Evolutionary conservation across 306 rosid genomes (phyloP).

Genomic region (Begonia fuchsioides): DNA sequence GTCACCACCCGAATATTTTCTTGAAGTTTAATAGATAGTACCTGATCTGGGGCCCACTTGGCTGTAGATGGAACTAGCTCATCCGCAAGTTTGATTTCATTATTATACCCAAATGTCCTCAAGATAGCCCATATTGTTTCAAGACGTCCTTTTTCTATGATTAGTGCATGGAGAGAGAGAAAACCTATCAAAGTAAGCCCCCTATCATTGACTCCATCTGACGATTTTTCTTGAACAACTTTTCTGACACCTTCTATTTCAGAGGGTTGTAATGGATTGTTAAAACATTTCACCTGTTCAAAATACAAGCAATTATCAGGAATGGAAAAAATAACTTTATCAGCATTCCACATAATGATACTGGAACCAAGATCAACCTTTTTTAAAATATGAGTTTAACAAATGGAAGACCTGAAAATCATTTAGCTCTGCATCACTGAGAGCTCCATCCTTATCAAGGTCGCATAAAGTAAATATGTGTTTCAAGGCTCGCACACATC

Average conservation of each 20-base stretch:
- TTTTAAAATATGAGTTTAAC: too few relatives aligned
- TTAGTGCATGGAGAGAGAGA: conserved; percentile 90
- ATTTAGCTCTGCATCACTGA: conserved; percentile 41
- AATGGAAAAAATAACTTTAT: not conserved
- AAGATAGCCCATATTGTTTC: conserved; percentile 98
- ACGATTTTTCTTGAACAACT: conserved; percentile 76
- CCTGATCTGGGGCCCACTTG: conserved; percentile 79
- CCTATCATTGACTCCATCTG: conserved; percentile 94
- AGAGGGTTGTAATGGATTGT: conserved; percentile 90
- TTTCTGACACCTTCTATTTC: conserved; percentile 83
- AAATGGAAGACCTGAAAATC: conserved; percentile 34
- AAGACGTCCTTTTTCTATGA: conserved; percentile 91
- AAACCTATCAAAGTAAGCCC: conserved; percentile 97
- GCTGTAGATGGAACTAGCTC: conserved; percentile 51
- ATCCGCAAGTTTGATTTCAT: conserved; percentile 84
- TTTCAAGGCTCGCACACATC: conserved; percentile 89
- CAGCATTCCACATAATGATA: not conserved
- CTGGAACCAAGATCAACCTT: not conserved
- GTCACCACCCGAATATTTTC: too few relatives aligned
- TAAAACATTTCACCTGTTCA: conserved; percentile 90
- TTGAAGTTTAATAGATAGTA: conserved; percentile 7
- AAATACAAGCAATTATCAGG: not conserved
- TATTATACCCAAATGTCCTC: conserved; percentile 86
- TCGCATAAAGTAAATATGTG: conserved; percentile 90
- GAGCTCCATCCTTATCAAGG: conserved; percentile 89